These are phyloP conservation scores for Exserohilum rostratum DNA, from an alignment of 2,329 filamentous ascomycete species.

Conservation along the genomic window DNA sequence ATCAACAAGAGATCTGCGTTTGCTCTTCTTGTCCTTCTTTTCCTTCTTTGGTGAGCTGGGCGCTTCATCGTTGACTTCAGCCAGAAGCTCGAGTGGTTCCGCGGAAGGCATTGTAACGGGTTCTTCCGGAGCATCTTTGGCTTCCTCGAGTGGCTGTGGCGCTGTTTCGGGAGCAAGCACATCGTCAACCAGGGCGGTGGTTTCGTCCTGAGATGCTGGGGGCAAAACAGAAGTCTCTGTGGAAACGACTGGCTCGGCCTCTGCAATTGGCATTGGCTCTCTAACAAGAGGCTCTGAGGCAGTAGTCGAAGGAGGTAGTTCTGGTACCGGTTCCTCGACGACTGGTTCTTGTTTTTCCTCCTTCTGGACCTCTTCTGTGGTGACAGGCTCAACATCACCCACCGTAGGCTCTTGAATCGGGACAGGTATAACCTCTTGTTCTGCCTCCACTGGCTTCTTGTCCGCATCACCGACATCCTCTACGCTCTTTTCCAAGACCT, in stretches of 20 bases:
- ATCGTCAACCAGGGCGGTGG: background rate
- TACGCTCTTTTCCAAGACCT: background rate
- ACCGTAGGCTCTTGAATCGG: slow-evolving; percentile 5
- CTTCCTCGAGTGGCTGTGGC: background rate
- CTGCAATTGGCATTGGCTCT: background rate
- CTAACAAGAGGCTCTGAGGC: background rate
- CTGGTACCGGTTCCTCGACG: slow-evolving; percentile 14
- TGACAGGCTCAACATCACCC: slow-evolving; percentile 6
- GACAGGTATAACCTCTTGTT: background rate
- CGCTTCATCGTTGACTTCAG: slow-evolving; percentile 10
- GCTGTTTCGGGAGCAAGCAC: background rate
- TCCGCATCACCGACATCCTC: background rate
- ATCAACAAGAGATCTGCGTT: slow-evolving; percentile 22
- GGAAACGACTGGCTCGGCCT: background rate
- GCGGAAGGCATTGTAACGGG: background rate
- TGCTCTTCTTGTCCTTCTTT: slow-evolving; percentile 35
- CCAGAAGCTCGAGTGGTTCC: background rate
- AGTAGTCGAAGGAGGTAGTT: slow-evolving; percentile 3
- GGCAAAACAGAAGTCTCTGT: background rate
- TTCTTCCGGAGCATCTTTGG: background rate
- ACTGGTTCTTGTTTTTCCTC: slow-evolving; percentile 20
- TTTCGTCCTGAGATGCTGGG: slow-evolving; percentile 6
- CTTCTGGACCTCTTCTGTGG: slow-evolving; percentile 24
- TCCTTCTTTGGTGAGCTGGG: slow-evolving; percentile 27
- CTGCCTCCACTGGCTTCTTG: background rate